A percentile compares a stretch with the other conserved stretches of the same genome.
Evolutionary conservation across 108 stramenopile species (phyloP).

Genomic region (Heterococcus sp.): DNA sequence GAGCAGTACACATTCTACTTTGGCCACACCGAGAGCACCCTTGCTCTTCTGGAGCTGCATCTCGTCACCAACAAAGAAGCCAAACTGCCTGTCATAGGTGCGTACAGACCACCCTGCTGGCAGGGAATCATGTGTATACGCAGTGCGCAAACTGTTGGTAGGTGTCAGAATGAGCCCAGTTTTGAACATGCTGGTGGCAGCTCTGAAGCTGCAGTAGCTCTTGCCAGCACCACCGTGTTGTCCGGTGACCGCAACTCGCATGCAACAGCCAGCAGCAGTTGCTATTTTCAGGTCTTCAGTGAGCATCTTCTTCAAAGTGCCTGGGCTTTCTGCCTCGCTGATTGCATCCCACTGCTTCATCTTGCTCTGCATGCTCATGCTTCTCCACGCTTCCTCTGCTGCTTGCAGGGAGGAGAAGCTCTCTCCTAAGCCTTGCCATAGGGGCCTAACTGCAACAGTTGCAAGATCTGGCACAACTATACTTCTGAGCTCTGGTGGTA

Average conservation of each 20-base stretch:
- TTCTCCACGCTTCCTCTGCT: background rate
- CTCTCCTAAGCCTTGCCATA: slow-evolving; percentile 3
- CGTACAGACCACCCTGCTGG: too few species aligned
- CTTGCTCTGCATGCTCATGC: background rate
- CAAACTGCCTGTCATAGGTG: background rate
- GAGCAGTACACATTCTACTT: background rate
- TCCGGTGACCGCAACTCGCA: too few species aligned
- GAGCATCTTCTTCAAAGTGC: background rate
- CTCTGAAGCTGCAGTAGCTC: too few species aligned
- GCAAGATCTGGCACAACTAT: background rate
- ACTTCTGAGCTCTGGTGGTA: background rate
- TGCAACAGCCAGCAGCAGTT: too few species aligned
- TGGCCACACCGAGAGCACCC: background rate
- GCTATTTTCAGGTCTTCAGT: background rate
- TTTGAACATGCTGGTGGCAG: too few species aligned
- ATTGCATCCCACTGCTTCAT: background rate
- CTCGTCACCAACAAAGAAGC: background rate
- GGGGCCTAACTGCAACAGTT: background rate
- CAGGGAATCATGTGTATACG: too few species aligned
- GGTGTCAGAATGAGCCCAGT: too few species aligned
- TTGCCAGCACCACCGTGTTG: too few species aligned
- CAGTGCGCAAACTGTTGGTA: too few species aligned
- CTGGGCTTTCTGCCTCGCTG: background rate
- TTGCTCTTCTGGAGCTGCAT: too few species aligned
- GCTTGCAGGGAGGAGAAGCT: slow-evolving; percentile 1